These are phyloP conservation scores for Cladochytrium replicatum DNA, from an alignment of 192 early-diverging fungal genomes.

Conservation along the genomic window DNA sequence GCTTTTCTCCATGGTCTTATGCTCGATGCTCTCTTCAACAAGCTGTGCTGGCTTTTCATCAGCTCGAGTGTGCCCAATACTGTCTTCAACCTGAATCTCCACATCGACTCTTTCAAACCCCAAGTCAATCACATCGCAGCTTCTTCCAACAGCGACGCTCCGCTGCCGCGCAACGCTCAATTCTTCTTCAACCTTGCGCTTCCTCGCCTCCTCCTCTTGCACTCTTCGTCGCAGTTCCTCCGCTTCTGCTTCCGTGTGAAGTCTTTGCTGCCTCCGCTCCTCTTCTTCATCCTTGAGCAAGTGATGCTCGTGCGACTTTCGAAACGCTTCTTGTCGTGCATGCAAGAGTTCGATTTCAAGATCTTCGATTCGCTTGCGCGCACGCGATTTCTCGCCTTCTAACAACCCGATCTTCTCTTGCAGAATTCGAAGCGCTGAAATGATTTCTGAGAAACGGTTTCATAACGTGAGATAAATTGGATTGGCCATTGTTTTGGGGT, in stretches of 20 bases:
- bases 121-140: too few relatives aligned
- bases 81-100: too few relatives aligned
- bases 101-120: too few relatives aligned
- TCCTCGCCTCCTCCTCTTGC: background rate
- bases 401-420: slow-evolving; percentile 34
- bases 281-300: background rate
- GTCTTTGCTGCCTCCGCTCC: background rate
- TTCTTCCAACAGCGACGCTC: too few relatives aligned
- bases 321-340: slow-evolving; percentile 4
- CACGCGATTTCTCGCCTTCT: slow-evolving; percentile 31
- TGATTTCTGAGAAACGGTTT: slow-evolving; percentile 16
- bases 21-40: too few relatives aligned
- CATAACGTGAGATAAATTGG: too few relatives aligned
- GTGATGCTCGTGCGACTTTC: background rate
- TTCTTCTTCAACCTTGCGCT: too few relatives aligned
- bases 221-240: slow-evolving; percentile 1
- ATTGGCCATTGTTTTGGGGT: too few relatives aligned
- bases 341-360: slow-evolving; percentile 27
- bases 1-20: too few relatives aligned
- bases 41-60: too few relatives aligned
- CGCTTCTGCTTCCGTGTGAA: background rate
- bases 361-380: slow-evolving; percentile 22
- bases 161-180: too few relatives aligned
- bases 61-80: too few relatives aligned
- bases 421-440: slow-evolving; percentile 35